phyloP scores from a whole-genome alignment of 441 rosid species.

The Gossypium aridum region DNA sequence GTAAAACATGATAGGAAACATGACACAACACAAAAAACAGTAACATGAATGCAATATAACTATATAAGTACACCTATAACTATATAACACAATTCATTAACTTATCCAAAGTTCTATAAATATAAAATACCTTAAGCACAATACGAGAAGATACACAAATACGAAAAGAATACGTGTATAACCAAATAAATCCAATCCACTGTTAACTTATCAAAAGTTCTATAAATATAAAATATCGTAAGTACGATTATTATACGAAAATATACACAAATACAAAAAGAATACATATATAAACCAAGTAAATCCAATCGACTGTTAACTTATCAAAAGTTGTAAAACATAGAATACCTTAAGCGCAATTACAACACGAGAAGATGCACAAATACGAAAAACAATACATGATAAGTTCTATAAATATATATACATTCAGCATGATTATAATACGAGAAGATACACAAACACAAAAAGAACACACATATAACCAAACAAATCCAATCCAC shows the following conservation, averaged over 20 bases:
- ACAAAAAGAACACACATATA: background rate
- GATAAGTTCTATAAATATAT: background rate
- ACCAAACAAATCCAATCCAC: background rate
- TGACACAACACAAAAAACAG: background rate
- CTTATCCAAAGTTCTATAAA: background rate
- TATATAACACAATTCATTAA: background rate
- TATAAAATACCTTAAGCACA: background rate
- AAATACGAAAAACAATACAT: background rate
- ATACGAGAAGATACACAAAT: background rate
- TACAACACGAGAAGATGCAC: background rate
- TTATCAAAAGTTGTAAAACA: background rate
- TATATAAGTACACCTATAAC: background rate
- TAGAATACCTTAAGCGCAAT: background rate
- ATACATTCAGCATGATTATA: background rate
- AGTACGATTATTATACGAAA: background rate
- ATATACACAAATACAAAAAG: background rate
- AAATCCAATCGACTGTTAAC: background rate
- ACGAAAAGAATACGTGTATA: background rate
- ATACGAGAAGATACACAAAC: background rate
- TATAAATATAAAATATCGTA: background rate
- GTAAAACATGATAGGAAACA: background rate
- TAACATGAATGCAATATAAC: background rate
- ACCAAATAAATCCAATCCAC: background rate
- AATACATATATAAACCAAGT: background rate
- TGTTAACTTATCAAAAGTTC: background rate